These are phyloP conservation scores for Letharia lupina DNA, from an alignment of 495 filamentous ascomycete genomes.

Conservation along the genomic window DNA sequence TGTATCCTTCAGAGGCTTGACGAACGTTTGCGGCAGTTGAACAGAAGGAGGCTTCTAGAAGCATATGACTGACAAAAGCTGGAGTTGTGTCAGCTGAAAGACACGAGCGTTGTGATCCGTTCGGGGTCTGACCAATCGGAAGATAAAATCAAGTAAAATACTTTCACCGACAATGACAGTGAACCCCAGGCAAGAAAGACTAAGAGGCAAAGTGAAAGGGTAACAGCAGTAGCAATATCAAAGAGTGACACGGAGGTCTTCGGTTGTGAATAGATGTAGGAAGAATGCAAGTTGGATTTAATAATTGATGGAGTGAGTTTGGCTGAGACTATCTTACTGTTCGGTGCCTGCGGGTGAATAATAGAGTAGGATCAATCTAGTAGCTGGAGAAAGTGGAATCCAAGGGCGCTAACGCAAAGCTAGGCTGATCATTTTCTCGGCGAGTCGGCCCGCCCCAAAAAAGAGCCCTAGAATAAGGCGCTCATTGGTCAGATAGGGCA, in stretches of 20 bases:
- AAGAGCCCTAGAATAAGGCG: neutral
- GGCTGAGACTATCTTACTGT: too few species aligned
- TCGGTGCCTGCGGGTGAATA: too few species aligned
- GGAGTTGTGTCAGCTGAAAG: constrained; percentile 9
- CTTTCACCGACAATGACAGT: neutral
- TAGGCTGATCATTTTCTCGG: neutral
- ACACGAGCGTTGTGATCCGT: neutral
- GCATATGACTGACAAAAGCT: constrained; percentile 8
- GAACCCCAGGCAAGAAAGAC: neutral
- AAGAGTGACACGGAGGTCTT: neutral
- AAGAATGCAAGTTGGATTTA: too few species aligned
- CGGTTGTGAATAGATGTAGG: neutral
- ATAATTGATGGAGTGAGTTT: too few species aligned
- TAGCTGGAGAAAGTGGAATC: too few species aligned
- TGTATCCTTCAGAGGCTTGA: neutral
- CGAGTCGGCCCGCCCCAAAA: neutral
- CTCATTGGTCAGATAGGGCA: too few species aligned
- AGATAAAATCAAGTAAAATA: neutral
- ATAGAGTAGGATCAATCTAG: too few species aligned
- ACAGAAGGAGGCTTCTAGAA: neutral
- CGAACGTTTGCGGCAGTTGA: neutral
- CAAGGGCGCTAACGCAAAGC: neutral
- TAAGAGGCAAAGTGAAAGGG: neutral
- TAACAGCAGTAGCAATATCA: neutral
- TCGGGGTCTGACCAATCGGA: constrained; percentile 11